Percentiles rank a stretch among this genome's conserved stretches.
These are phyloP conservation scores for Magnolia kwangsiensis DNA, from an alignment of 164 flowering plant species.

Conservation along the genomic window DNA sequence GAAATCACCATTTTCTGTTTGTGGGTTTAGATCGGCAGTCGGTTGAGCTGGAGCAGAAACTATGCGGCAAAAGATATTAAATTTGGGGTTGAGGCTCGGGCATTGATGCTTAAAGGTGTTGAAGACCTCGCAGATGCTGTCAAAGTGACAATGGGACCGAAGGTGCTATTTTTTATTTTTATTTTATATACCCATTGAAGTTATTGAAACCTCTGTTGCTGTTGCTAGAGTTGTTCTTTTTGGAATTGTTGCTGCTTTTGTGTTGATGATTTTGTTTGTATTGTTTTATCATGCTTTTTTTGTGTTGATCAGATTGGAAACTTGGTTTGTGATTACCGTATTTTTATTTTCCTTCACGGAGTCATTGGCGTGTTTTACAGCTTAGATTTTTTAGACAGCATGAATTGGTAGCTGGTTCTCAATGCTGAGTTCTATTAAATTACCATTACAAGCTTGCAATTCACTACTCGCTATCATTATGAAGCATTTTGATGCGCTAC, in stretches of 20 bases:
- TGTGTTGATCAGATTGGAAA: background rate
- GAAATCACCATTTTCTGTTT: background rate
- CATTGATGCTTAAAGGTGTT: slow-evolving; percentile 88
- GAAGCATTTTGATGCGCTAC: too few relatives aligned
- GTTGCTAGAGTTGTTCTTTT: background rate
- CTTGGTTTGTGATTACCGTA: background rate
- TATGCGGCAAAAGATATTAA: slow-evolving; percentile 91
- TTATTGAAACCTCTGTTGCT: too few relatives aligned
- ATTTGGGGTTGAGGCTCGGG: slow-evolving; percentile 92
- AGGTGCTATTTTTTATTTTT: slow-evolving; percentile 33
- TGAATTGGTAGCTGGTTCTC: too few relatives aligned
- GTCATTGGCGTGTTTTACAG: too few relatives aligned
- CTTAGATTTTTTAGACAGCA: too few relatives aligned
- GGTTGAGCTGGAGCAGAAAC: slow-evolving; percentile 74
- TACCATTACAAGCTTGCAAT: background rate
- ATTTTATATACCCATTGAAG: background rate
- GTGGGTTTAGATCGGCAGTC: slow-evolving; percentile 50
- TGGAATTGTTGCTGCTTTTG: background rate
- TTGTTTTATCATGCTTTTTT: background rate
- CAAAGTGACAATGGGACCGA: slow-evolving; percentile 96
- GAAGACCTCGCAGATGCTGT: slow-evolving; percentile 97
- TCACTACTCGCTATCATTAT: too few relatives aligned
- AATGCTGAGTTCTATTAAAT: too few relatives aligned
- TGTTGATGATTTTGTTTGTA: background rate
- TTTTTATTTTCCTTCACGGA: too few relatives aligned